These are phyloP conservation scores for Apiospora koreana DNA, from an alignment of 2,329 filamentous ascomycete species.

Conservation along the genomic window DNA sequence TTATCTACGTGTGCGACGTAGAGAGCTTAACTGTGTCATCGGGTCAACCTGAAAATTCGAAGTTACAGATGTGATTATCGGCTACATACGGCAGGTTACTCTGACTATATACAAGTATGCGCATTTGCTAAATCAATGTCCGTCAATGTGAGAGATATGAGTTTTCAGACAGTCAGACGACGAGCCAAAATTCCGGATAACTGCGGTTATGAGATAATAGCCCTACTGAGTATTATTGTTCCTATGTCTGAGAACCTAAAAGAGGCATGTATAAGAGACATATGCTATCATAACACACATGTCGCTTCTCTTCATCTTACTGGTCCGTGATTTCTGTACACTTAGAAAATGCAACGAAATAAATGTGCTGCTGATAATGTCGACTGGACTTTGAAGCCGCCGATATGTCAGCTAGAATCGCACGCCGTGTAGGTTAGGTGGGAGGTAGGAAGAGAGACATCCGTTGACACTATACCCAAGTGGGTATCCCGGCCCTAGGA, in stretches of 20 bases:
- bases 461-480: conserved; percentile 3
- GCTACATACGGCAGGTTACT: background rate
- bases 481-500: background rate
- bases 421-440: background rate
- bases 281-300: background rate
- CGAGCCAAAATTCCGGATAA: background rate
- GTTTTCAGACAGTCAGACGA: background rate
- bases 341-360: background rate
- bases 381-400: background rate
- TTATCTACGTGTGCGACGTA: background rate
- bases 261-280: background rate
- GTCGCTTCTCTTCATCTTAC: background rate
- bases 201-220: background rate
- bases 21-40: conserved; percentile 1
- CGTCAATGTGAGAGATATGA: background rate
- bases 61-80: background rate
- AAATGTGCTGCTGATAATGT: background rate
- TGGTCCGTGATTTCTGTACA: background rate
- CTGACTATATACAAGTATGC: background rate
- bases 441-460: background rate
- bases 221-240: background rate
- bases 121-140: background rate
- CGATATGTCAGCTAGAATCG: background rate
- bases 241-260: too few species aligned
- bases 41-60: background rate